Evolutionary conservation across 2,329 filamentous ascomycete species (phyloP), one percentile per base, ranked within the genome.

Genomic region (Beauveria medogensis): DNA sequence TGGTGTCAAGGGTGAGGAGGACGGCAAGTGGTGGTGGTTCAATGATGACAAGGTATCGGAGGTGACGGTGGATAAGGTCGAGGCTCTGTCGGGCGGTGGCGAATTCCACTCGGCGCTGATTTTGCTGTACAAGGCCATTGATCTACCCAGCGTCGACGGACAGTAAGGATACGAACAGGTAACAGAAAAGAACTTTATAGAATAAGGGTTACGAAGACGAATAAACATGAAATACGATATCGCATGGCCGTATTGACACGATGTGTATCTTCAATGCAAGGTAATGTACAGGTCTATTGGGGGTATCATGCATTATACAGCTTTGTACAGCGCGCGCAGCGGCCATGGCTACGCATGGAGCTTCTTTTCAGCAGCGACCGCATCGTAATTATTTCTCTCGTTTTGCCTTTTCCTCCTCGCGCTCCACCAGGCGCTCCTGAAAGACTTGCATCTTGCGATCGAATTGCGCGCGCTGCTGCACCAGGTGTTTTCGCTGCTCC

Each of bases 21-120:
- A 96, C 70, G 92, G 90, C 67, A 96, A 92, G 69, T 99, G 94
- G 94, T 99, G 94, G 93, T 99, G 94, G 93, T 99, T 99, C 82
- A 97, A 99, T 74, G 94, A 99, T 69, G 93, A 99, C 72, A 95
- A 92, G 78, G 94, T 99, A 40, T 86, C 89, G 16, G 94, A 99
- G 78, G 94, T 99, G 30, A 86, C 91, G 18, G 80, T 85, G 28
- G 93, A 97, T 68, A 94, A 96, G 79, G 95, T 99, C 66, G 90
- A 93, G 71, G 89, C 87, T 3, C 82, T 99, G 56, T 84, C 92
- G 55, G 95, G 94, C 62, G 94, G 95, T 69, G 93, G 92, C 66
- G 90, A 94, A 75, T 89, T 86, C 59, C 90, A 94, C 74, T 92
- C 89, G 55, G 90, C 90, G 30, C 81, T 94, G 53, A 91, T 94